Percentiles rank a stretch among this genome's conserved stretches.
These are phyloP conservation scores for Tilletiaria anomala DNA, from an alignment of 1,284 basidiomycete genomes.

Conservation along the genomic window DNA sequence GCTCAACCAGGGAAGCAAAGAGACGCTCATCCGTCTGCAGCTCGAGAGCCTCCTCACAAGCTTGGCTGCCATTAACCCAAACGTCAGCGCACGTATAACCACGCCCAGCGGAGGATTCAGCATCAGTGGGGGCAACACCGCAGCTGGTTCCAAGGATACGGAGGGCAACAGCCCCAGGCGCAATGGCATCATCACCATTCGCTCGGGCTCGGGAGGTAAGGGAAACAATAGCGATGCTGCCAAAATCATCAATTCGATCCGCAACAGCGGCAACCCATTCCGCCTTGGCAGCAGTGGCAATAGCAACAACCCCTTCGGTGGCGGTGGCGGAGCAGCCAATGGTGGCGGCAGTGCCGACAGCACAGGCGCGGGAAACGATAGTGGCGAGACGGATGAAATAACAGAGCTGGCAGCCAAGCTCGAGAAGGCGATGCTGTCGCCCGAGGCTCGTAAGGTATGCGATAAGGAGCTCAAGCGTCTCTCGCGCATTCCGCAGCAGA, in stretches of 20 bases:
- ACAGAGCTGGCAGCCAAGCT: constrained; percentile 27
- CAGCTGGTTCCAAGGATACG: not conserved
- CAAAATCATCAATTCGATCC: constrained; percentile 9
- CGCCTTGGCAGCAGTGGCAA: not conserved
- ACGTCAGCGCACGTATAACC: constrained; percentile 23
- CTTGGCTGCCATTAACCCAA: constrained; percentile 27
- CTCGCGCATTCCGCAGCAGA: constrained; percentile 32
- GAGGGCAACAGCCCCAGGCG: not conserved
- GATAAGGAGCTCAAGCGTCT: constrained; percentile 37
- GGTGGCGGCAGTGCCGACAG: constrained; percentile 6
- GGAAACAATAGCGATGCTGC: constrained; percentile 8
- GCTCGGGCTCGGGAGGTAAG: constrained; percentile 7
- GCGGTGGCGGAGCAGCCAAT: constrained; percentile 4
- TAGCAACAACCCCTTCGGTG: not conserved
- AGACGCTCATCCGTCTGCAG: constrained; percentile 28
- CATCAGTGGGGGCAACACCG: constrained; percentile 8
- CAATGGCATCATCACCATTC: constrained; percentile 22
- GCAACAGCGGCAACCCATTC: constrained; percentile 10
- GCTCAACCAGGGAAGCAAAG: constrained; percentile 24
- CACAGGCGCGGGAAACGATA: constrained; percentile 9
- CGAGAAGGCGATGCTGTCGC: constrained; percentile 18
- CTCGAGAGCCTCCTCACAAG: constrained; percentile 29
- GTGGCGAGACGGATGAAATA: constrained; percentile 33
- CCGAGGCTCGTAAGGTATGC: constrained; percentile 34
- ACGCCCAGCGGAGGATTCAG: constrained; percentile 12